Percentiles rank a stretch among this genome's conserved stretches.
Conservation (phyloP, 1,284 basidiomycete genomes). For the Hemileccinum hortonii region DNA sequence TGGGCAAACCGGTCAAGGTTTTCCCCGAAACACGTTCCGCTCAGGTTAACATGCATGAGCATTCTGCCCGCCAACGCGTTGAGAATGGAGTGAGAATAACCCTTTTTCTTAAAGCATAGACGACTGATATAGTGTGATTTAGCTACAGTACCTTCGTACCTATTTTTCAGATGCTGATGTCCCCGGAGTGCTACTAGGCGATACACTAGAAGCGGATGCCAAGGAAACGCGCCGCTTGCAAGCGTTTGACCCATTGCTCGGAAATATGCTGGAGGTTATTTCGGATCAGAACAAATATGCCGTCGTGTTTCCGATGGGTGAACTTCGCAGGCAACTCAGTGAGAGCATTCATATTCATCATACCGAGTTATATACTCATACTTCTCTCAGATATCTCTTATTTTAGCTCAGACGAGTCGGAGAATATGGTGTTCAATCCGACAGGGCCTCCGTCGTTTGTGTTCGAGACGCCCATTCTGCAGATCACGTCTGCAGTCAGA, state of each 20-base stretch:
- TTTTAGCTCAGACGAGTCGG: constrained; percentile 30
- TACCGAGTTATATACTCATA: constrained; percentile 7
- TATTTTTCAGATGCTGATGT: constrained; percentile 72
- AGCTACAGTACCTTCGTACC: constrained; percentile 69
- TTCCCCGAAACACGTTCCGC: constrained; percentile 57
- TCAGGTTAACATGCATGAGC: constrained; percentile 28
- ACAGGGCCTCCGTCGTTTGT: constrained; percentile 35
- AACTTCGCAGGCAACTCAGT: constrained; percentile 60
- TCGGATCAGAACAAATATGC: constrained; percentile 33
- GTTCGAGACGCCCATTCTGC: constrained; percentile 37
- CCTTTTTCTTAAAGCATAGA: neutral
- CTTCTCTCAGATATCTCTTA: constrained; percentile 50
- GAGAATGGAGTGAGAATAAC: constrained; percentile 58
- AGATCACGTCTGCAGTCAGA: constrained; percentile 22
- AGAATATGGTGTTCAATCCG: constrained; percentile 43
- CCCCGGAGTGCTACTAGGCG: constrained; percentile 57
- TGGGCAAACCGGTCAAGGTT: constrained; percentile 39
- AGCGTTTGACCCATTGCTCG: constrained; percentile 54
- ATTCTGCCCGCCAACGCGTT: constrained; percentile 44
- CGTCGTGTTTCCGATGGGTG: constrained; percentile 63
- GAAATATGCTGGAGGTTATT: constrained; percentile 50
- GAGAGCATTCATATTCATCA: constrained; percentile 22
- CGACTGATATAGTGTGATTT: constrained; percentile 7
- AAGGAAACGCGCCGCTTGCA: constrained; percentile 34
- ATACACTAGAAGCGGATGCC: constrained; percentile 50